Conservation (phyloP, 1,284 basidiomycete genomes). For the Omphalotus olearius region DNA sequence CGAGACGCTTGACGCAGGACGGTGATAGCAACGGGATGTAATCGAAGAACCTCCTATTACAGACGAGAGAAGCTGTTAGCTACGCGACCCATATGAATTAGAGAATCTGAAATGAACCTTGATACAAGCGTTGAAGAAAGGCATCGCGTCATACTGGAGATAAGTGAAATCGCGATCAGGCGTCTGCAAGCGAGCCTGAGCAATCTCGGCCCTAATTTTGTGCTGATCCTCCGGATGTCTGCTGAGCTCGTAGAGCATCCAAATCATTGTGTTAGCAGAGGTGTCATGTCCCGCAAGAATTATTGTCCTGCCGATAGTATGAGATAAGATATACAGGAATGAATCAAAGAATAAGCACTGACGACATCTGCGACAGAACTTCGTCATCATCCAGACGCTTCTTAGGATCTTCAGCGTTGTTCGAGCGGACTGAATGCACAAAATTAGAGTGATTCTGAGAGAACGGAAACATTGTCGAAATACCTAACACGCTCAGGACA, state of each 20-base stretch:
- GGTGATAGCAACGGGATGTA: constrained; percentile 3
- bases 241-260: constrained; percentile 24
- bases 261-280: constrained; percentile 21
- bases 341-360: not conserved
- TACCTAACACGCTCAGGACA: constrained; percentile 10
- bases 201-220: constrained; percentile 20
- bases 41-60: constrained; percentile 8
- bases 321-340: not conserved
- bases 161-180: constrained; percentile 18
- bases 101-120: constrained; percentile 14
- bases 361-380: constrained; percentile 12
- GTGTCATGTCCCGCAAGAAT: constrained; percentile 21
- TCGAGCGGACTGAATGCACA: constrained; percentile 4
- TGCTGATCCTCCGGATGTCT: constrained; percentile 22
- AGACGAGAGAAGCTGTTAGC: not conserved
- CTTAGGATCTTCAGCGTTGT: constrained; percentile 1
- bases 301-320: not conserved
- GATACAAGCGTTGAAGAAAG: constrained; percentile 16
- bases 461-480: not conserved
- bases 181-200: constrained; percentile 3
- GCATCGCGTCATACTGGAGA: constrained; percentile 27
- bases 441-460: not conserved
- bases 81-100: not conserved
- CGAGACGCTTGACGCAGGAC: constrained; percentile 6
- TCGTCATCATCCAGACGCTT: constrained; percentile 12